Evolutionary conservation across 2,329 filamentous ascomycete species (phyloP), one percentile per base, ranked within the genome.

Genomic region (Blastomyces silverae): DNA sequence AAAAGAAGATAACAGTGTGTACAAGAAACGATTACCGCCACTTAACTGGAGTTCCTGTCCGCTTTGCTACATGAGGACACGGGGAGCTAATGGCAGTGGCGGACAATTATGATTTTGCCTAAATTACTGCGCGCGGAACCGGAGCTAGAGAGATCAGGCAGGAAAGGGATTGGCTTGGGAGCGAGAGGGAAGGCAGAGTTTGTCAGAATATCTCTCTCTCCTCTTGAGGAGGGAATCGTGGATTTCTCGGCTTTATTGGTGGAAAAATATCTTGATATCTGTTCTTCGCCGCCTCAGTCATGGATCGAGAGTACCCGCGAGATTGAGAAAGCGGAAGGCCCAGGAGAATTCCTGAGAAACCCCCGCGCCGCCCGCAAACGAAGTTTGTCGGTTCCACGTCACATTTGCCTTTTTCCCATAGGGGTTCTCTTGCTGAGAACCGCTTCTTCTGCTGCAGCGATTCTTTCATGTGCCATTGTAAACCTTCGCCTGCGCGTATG

Each of bases 61-160:
- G 71, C 77, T 78, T 73, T 72, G 62, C 71, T 71, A 76, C 68
- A 76, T 79, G 77, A 77, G 75, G 76, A 75, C 59, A 71, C 52
- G 67, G 71, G 76, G 74, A 77, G 76, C 76, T 72, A 79, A 79
- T 78, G 77, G 77, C 77, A 73, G 72, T 72, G 77, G 77, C 73
- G 69, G 64, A 79, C 73, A 78, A 22, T 25, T 20, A 44, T 3
- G n/a, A 10, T 25, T 20, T n/a, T 48, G 20, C 17, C 20, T 25
- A 25, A 2, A 34, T n/a, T 3, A 34, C 53, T 56, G 53, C 31
- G 31, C 20, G 56, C n/a, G 56, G 37, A 39, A 25, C 34, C 7
- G 15, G 56, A 42, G 37, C 15, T 20, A 56, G 53, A 37, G 53
- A 56, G 28, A 37, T 25, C 7, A 34, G 8, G 11, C 48, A 56